Evolutionary conservation across 768 basidiomycete species (phyloP).

Genomic region (Melanogaster broomeanus): DNA sequence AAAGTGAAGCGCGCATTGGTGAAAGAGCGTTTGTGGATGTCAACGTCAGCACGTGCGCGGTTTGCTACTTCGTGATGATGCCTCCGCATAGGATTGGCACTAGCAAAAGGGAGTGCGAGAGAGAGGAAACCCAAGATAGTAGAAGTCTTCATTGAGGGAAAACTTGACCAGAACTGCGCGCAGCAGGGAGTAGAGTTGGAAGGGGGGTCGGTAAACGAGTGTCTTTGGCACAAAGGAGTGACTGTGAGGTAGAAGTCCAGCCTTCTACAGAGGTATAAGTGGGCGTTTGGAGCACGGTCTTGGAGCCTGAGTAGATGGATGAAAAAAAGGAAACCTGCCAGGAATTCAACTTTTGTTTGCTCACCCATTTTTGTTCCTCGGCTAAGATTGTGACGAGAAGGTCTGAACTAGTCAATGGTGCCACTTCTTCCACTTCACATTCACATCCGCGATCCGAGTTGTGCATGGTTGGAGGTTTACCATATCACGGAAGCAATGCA

Average conservation of each 20-base stretch:
- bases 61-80: conserved; percentile 50
- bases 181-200: background rate
- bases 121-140: conserved; percentile 36
- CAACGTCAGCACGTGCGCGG: conserved; percentile 41
- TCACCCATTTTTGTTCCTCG: conserved; percentile 19
- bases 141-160: conserved; percentile 26
- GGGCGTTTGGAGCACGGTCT: background rate
- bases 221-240: conserved; percentile 20
- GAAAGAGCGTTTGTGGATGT: conserved; percentile 36
- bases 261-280: conserved; percentile 3
- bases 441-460: too few species aligned
- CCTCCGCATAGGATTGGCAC: conserved; percentile 25
- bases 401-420: background rate
- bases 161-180: background rate
- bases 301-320: background rate
- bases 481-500: too few species aligned
- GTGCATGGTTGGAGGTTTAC: too few species aligned
- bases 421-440: too few species aligned
- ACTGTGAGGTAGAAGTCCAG: conserved; percentile 13
- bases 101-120: conserved; percentile 35
- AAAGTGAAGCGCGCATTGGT: conserved; percentile 47
- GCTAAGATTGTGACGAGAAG: conserved; percentile 20
- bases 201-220: background rate
- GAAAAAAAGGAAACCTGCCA: background rate
- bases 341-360: background rate